phyloP scores from a whole-genome alignment of 75 land plant species.

The Selaginella moellendorffii region DNA sequence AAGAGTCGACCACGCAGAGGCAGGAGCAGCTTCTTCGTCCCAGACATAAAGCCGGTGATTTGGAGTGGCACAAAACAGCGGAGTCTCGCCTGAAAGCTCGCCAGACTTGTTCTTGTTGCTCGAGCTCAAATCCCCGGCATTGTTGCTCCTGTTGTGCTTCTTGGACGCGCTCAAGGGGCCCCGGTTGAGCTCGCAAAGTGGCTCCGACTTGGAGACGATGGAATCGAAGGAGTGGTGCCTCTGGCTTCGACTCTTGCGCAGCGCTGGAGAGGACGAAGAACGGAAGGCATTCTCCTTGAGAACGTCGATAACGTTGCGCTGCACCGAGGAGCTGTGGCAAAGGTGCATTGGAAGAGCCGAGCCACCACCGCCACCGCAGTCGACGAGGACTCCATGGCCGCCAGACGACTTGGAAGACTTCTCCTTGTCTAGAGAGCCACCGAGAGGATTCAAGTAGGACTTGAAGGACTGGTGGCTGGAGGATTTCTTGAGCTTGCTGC shows the following conservation, averaged over 20 bases:
- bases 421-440: too few relatives aligned
- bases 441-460: background rate
- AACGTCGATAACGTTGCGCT: background rate
- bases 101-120: too few relatives aligned
- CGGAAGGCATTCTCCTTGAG: background rate
- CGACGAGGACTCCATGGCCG: background rate
- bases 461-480: background rate
- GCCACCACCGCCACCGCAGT: background rate
- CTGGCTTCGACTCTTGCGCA: background rate
- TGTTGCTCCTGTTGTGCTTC: background rate
- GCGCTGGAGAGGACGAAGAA: too few relatives aligned
- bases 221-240: background rate
- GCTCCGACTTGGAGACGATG: too few relatives aligned
- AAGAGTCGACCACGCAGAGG: constrained; percentile 69
- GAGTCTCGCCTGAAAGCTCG: background rate
- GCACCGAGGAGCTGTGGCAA: background rate
- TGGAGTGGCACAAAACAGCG: background rate
- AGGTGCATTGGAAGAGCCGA: background rate
- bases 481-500: background rate
- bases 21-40: constrained; percentile 71
- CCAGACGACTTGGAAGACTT: background rate
- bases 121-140: too few relatives aligned
- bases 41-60: constrained; percentile 23
- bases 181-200: background rate
- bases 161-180: background rate